phyloP scores from a whole-genome alignment of 176 grass and related monocot species.

The Avena insularis region DNA sequence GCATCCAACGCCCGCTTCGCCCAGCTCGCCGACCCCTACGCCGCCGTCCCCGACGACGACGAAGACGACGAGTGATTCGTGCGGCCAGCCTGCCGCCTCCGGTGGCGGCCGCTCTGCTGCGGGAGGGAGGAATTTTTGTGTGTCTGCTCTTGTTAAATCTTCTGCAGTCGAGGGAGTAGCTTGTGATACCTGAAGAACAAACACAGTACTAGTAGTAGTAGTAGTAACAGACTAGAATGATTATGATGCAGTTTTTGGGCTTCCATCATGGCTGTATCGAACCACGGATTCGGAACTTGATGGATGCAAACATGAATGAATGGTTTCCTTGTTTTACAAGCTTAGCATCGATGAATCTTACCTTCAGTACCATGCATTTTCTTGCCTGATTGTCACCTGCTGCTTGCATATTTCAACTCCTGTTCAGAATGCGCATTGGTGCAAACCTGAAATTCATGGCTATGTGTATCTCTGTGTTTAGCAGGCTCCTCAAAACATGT shows the following conservation, averaged over 20 bases:
- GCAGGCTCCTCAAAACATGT: no score
- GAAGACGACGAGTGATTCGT: background rate
- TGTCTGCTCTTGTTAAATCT: slow-evolving; percentile 2
- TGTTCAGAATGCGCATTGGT: no score
- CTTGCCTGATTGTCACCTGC: background rate
- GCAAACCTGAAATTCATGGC: no score
- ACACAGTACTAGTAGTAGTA: background rate
- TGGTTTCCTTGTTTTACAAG: background rate
- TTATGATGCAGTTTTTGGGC: background rate
- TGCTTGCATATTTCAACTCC: no score
- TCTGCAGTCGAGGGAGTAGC: background rate
- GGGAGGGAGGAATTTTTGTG: background rate
- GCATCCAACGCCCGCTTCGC: slow-evolving; percentile 48
- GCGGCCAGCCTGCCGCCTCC: background rate
- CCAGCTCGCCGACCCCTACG: slow-evolving; percentile 34
- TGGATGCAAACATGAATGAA: background rate
- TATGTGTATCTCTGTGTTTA: no score
- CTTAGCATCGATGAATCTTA: background rate
- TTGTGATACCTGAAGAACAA: background rate
- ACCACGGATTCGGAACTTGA: background rate
- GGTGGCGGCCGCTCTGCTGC: background rate
- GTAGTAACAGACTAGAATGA: background rate
- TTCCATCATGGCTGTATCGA: background rate
- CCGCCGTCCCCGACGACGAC: background rate
- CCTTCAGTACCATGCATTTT: background rate